A percentile compares a stretch with the other conserved stretches of the same genome.
These are phyloP conservation scores for Stylosanthes scabra DNA, from an alignment of 331 rosid genomes.

Conservation along the genomic window DNA sequence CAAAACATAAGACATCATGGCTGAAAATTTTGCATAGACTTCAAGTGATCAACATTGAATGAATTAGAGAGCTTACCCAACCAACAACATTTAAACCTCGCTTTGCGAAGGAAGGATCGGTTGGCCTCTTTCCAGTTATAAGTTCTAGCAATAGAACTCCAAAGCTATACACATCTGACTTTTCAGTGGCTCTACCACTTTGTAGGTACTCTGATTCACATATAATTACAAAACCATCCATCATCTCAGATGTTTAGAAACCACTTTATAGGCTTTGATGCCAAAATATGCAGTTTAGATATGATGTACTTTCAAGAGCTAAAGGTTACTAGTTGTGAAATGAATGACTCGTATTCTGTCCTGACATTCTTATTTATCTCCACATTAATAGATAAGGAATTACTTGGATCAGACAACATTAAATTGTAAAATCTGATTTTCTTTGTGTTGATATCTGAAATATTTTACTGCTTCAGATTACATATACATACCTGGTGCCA, in stretches of 20 bases:
- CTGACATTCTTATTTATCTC: not conserved
- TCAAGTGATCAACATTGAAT: not conserved
- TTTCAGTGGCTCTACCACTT: constrained; percentile 95
- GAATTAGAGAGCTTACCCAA: constrained; percentile 74
- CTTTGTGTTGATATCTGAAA: not conserved
- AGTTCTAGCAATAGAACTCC: constrained; percentile 95
- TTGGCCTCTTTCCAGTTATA: constrained; percentile 97
- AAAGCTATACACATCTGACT: constrained; percentile 95
- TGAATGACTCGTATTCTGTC: not conserved
- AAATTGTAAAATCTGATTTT: not conserved
- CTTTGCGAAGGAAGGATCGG: constrained; percentile 85
- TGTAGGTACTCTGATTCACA: constrained; percentile 78
- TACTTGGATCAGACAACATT: not conserved
- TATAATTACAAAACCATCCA: constrained; percentile 10
- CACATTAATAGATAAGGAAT: not conserved
- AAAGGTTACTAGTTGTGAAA: not conserved
- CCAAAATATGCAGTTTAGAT: too few relatives aligned
- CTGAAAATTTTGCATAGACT: not conserved
- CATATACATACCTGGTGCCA: constrained; percentile 82
- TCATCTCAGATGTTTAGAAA: not conserved
- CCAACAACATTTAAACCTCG: constrained; percentile 94
- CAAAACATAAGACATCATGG: constrained; percentile 1
- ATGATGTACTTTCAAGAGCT: not conserved
- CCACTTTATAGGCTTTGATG: not conserved
- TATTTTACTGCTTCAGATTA: not conserved